Base-by-base conservation (phyloP, 345 rosid species). In the Microcos paniculata region DNA sequence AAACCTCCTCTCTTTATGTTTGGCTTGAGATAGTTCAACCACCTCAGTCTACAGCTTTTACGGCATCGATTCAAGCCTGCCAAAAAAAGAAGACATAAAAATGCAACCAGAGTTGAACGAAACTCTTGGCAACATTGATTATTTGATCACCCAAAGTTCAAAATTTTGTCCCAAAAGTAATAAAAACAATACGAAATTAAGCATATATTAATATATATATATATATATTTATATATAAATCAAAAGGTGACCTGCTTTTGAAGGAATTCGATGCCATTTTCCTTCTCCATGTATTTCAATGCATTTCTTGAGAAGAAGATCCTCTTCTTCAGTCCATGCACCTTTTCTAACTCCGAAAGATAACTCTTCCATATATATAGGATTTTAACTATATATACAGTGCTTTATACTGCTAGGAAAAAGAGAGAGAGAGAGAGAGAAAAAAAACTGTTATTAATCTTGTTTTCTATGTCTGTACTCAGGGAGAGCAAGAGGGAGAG, bases 321-420 rank as follows among this genome's bases (percentile, higher is more conserved):
- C 90, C 75, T 87, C 90, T 74, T 87, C 85, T 57, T 33, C 77
- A n/a, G 87, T 80, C 90, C 90, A 87, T 8, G 85, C 80, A 49
- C 87, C 88, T 75, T 72, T 85, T 52, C 81, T 77, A n/a, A 75
- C 45, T n/a, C 77, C 74, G 9, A 65, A 15, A 31, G 73, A 23
- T 31, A 19, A 28, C 10, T 13, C 67, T 6, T 28, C 23, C 67
- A 62, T 62, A 9, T n/a, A n/a, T n/a, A n/a, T n/a, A n/a, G n/a
- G n/a, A n/a, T n/a, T n/a, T n/a, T n/a, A n/a, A n/a, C n/a, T n/a
- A n/a, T n/a, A n/a, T n/a, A n/a, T n/a, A n/a, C n/a, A n/a, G n/a
- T n/a, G n/a, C n/a, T n/a, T n/a, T n/a, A n/a, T n/a, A n/a, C n/a
- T n/a, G n/a, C n/a, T n/a, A n/a, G n/a, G n/a, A n/a, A n/a, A n/a